Percentiles rank a stretch among this genome's conserved stretches.
These are phyloP conservation scores for Nymphaea thermarum DNA, from an alignment of 164 flowering plant genomes.

Conservation along the genomic window DNA sequence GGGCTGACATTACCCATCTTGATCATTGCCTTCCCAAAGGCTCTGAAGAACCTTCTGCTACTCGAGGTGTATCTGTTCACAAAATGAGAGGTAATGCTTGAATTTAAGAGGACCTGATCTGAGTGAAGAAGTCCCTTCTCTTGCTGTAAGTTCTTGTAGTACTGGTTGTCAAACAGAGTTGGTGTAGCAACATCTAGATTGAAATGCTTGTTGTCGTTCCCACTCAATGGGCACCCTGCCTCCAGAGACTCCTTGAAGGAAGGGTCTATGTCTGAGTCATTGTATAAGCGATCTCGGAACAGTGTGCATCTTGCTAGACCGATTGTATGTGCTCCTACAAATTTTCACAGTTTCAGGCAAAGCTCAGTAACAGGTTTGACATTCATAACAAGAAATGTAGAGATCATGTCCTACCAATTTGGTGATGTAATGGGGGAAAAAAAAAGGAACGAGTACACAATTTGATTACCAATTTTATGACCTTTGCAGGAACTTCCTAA, in stretches of 20 bases:
- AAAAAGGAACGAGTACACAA: too few relatives aligned
- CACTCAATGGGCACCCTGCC: slow-evolving; percentile 2
- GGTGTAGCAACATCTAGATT: slow-evolving; percentile 6
- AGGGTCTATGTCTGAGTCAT: slow-evolving; percentile 7
- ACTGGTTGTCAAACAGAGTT: slow-evolving; percentile 4
- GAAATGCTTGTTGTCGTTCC: slow-evolving; percentile 6
- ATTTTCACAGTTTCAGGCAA: not conserved
- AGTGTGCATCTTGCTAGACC: slow-evolving; percentile 5
- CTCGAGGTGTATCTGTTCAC: slow-evolving; percentile 3
- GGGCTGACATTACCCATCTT: slow-evolving; percentile 11
- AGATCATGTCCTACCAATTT: too few relatives aligned
- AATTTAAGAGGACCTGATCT: slow-evolving; percentile 7
- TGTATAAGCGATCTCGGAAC: slow-evolving; percentile 7
- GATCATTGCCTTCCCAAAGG: slow-evolving; percentile 8
- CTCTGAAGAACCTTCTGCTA: slow-evolving; percentile 3
- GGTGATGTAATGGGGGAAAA: too few relatives aligned
- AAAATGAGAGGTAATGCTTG: slow-evolving; percentile 3
- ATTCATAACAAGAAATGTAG: too few relatives aligned
- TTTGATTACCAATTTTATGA: too few relatives aligned
- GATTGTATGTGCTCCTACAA: slow-evolving; percentile 7
- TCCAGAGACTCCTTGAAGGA: not conserved
- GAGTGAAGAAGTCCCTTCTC: slow-evolving; percentile 10
- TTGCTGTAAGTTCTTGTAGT: slow-evolving; percentile 6
- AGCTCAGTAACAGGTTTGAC: too few relatives aligned
- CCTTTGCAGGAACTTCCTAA: too few relatives aligned